Percentiles rank a stretch among this genome's conserved stretches.
phyloP scores from a whole-genome alignment of 768 basidiomycete species.

The Boletales sp. region DNA sequence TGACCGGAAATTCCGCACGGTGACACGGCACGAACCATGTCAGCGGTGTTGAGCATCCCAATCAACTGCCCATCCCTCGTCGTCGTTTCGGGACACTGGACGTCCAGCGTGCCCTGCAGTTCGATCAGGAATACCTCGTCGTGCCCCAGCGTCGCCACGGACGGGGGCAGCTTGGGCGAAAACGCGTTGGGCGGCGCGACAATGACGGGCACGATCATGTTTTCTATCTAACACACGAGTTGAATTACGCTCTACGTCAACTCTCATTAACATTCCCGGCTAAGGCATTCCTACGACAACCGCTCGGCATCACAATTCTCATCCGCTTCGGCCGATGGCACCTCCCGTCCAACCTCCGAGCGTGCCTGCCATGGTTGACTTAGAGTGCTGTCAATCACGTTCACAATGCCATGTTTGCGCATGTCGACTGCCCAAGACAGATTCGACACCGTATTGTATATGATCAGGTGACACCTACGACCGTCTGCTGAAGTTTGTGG shows the following conservation, averaged over 20 bases:
- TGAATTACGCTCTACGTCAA: too few species aligned
- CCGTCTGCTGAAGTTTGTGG: not conserved
- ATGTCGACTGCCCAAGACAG: slow-evolving; percentile 83
- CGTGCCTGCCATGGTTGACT: slow-evolving; percentile 68
- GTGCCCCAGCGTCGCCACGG: slow-evolving; percentile 69
- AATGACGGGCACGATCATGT: slow-evolving; percentile 66
- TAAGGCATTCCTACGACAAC: slow-evolving; percentile 55
- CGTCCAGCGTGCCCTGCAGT: slow-evolving; percentile 79
- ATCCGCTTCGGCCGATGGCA: slow-evolving; percentile 52
- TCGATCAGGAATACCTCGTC: slow-evolving; percentile 83
- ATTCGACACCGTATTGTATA: slow-evolving; percentile 90
- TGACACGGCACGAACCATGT: slow-evolving; percentile 43
- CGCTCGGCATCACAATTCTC: slow-evolving; percentile 48
- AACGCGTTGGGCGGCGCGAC: slow-evolving; percentile 33
- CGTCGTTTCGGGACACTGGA: slow-evolving; percentile 48
- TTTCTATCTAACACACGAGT: too few species aligned
- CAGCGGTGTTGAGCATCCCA: slow-evolving; percentile 70
- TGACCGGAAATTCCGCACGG: not conserved
- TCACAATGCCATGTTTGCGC: slow-evolving; percentile 75
- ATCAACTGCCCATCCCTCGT: slow-evolving; percentile 70
- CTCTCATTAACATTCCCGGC: too few species aligned
- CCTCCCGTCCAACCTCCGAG: slow-evolving; percentile 57
- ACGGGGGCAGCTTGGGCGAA: slow-evolving; percentile 50
- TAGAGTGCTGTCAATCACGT: slow-evolving; percentile 72
- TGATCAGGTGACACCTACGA: slow-evolving; percentile 76